phyloP scores from a whole-genome alignment of 352 stramenopile species.

The Phytophthora foliorum region DNA sequence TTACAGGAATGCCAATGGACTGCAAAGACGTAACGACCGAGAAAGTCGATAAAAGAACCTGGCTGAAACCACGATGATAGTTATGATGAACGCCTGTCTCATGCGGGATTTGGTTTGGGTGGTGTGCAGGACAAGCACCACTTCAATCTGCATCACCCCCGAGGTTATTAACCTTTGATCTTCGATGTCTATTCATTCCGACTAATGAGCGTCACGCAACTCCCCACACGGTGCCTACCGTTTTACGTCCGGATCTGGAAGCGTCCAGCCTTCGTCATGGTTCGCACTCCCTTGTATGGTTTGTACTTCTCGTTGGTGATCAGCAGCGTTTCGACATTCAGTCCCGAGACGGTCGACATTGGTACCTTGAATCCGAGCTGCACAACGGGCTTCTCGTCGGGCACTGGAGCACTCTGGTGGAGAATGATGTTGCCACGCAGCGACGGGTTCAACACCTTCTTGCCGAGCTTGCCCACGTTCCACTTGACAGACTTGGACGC shows the following conservation, averaged over 20 bases:
- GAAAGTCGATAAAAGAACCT: background rate
- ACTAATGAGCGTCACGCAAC: constrained; percentile 27
- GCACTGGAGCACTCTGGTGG: constrained; percentile 81
- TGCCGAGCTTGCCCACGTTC: constrained; percentile 95
- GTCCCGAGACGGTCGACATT: constrained; percentile 95
- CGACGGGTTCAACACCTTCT: constrained; percentile 88
- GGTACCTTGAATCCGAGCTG: constrained; percentile 97
- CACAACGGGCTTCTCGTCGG: constrained; percentile 95
- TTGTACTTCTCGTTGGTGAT: constrained; percentile 98
- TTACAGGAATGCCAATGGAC: background rate
- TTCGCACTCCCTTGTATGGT: constrained; percentile 98
- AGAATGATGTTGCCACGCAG: constrained; percentile 95
- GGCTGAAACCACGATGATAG: background rate
- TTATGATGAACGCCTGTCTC: background rate
- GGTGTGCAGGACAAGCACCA: background rate
- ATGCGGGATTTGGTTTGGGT: background rate
- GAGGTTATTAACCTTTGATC: background rate
- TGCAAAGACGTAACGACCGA: constrained; percentile 6
- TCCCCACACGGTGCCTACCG: constrained; percentile 7
- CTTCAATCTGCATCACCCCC: background rate
- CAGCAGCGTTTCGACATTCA: constrained; percentile 96
- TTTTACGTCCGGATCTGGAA: constrained; percentile 95
- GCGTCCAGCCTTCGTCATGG: constrained; percentile 95
- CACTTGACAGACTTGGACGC: constrained; percentile 95
- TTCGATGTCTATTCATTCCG: constrained; percentile 38